Conservation (phyloP, 345 rosid species). For the Pistacia vera region DNA sequence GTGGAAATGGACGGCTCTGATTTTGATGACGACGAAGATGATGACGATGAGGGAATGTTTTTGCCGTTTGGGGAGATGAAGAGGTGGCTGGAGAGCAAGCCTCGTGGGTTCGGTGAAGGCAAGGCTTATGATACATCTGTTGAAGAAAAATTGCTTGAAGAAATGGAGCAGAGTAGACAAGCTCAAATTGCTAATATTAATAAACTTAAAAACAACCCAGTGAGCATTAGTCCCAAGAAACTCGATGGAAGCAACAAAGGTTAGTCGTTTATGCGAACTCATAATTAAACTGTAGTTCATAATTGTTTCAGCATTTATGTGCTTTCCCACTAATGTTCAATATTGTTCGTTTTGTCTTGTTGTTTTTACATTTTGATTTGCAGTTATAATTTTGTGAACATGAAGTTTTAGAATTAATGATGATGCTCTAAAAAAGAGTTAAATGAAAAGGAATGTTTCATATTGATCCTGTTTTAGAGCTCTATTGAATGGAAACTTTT, state of each 20-base stretch:
- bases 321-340: background rate
- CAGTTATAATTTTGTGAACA: background rate
- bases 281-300: background rate
- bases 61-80: constrained; percentile 62
- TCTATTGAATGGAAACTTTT: background rate
- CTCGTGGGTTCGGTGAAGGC: constrained; percentile 77
- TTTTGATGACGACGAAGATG: constrained; percentile 35
- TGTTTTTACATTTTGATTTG: background rate
- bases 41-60: constrained; percentile 43
- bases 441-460: background rate
- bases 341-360: background rate
- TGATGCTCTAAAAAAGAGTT: background rate
- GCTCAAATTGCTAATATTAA: constrained; percentile 73
- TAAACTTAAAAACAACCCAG: constrained; percentile 57
- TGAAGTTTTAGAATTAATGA: background rate
- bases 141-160: constrained; percentile 82
- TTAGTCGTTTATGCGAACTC: constrained; percentile 4
- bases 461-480: background rate
- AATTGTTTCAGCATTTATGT: background rate
- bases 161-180: constrained; percentile 62
- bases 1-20: constrained; percentile 30
- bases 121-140: constrained; percentile 66
- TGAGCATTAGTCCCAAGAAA: constrained; percentile 34
- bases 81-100: constrained; percentile 71
- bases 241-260: constrained; percentile 35